Percentiles rank a stretch among this genome's conserved stretches.
These are phyloP conservation scores for Xylariaceae sp. DNA, from an alignment of 2,329 filamentous ascomycete genomes.

Conservation along the genomic window DNA sequence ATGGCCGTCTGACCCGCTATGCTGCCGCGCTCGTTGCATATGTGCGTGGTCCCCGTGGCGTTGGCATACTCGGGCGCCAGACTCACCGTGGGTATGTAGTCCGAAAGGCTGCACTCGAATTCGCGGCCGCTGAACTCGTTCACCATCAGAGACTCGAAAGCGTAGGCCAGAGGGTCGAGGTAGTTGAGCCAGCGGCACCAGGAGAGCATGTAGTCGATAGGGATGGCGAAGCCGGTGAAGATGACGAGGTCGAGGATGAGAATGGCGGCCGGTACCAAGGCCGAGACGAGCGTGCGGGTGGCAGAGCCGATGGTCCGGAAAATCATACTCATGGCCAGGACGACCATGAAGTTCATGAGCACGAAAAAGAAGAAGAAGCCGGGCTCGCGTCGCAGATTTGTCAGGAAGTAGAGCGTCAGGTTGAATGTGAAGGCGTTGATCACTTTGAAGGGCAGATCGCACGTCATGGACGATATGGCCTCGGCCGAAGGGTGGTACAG, in stretches of 20 bases:
- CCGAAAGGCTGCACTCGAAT: slow-evolving; percentile 40
- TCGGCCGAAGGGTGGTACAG: slow-evolving; percentile 86
- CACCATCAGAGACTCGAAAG: slow-evolving; percentile 72
- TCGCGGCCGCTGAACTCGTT: slow-evolving; percentile 69
- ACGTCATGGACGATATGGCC: slow-evolving; percentile 79
- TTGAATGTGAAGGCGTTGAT: slow-evolving; percentile 72
- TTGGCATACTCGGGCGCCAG: slow-evolving; percentile 29
- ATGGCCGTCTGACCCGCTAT: slow-evolving; percentile 44
- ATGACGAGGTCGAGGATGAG: slow-evolving; percentile 60
- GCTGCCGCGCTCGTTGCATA: slow-evolving; percentile 55
- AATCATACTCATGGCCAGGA: slow-evolving; percentile 76
- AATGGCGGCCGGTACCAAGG: slow-evolving; percentile 52
- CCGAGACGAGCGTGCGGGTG: slow-evolving; percentile 61
- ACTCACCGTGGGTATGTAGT: slow-evolving; percentile 33
- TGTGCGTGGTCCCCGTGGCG: slow-evolving; percentile 30
- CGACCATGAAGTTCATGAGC: slow-evolving; percentile 65
- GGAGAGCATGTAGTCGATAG: slow-evolving; percentile 60
- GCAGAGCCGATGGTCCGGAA: slow-evolving; percentile 75
- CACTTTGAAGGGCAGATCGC: slow-evolving; percentile 78
- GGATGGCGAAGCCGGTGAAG: slow-evolving; percentile 63
- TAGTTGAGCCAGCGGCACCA: slow-evolving; percentile 85
- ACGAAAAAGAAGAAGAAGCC: slow-evolving; percentile 82
- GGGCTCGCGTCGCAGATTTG: slow-evolving; percentile 65
- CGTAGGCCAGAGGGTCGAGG: slow-evolving; percentile 70
- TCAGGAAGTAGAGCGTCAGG: slow-evolving; percentile 77